Conservation (phyloP, 2,329 filamentous ascomycete species). For the Beauveria sp. region DNA sequence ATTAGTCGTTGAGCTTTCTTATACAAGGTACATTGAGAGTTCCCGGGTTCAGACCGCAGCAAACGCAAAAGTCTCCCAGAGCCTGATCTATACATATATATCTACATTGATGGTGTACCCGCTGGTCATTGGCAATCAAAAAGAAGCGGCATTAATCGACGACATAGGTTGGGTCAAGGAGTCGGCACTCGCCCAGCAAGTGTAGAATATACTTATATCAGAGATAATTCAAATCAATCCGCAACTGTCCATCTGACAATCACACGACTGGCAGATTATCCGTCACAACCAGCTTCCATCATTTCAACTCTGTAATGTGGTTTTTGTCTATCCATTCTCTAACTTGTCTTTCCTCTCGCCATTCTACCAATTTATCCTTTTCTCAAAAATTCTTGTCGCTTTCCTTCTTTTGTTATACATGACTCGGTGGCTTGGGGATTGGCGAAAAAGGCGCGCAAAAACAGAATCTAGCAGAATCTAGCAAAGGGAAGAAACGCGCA, state of each 20-base stretch:
- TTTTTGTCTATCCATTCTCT: constrained; percentile 5
- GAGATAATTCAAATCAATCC: not conserved
- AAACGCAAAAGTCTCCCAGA: not conserved
- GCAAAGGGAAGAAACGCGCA: not conserved
- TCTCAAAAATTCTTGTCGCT: not conserved
- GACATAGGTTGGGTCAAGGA: not conserved
- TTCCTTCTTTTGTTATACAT: constrained; percentile 3
- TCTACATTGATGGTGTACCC: not conserved
- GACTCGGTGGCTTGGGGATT: not conserved
- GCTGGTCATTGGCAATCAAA: not conserved
- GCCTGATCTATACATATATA: not conserved
- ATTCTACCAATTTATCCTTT: not conserved
- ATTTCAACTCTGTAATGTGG: not conserved
- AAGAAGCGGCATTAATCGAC: not conserved
- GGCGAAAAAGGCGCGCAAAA: not conserved
- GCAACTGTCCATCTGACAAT: too few relatives aligned
- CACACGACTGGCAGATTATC: too few relatives aligned
- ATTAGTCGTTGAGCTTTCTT: not conserved
- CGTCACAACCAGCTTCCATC: not conserved
- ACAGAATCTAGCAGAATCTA: not conserved
- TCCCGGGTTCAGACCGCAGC: not conserved
- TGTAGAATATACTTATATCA: not conserved
- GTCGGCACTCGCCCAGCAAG: not conserved
- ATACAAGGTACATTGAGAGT: too few relatives aligned
- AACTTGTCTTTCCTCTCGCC: not conserved